These are phyloP conservation scores for Nemania abortiva DNA, from an alignment of 2,329 filamentous ascomycete genomes.

Conservation along the genomic window DNA sequence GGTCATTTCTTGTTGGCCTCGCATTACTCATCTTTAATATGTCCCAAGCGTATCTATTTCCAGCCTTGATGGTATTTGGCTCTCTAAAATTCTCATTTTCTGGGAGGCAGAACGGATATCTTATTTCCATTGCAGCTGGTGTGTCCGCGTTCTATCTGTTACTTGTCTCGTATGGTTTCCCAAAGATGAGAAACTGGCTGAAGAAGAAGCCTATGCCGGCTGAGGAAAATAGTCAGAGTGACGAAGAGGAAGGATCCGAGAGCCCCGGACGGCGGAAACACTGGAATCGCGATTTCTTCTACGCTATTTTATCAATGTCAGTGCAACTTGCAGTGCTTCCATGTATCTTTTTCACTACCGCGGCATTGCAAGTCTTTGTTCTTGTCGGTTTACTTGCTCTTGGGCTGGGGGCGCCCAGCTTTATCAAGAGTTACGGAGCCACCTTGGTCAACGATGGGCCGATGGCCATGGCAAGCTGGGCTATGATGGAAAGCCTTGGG, in stretches of 20 bases:
- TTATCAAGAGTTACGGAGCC: slow-evolving; percentile 1
- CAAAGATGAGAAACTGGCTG: not conserved
- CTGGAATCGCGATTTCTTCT: not conserved
- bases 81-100: slow-evolving; percentile 24
- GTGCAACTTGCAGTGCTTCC: not conserved
- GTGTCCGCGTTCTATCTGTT: not conserved
- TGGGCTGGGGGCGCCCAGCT: not conserved
- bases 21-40: slow-evolving; percentile 20
- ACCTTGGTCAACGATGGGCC: not conserved
- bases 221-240: not conserved
- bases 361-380: not conserved
- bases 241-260: not conserved
- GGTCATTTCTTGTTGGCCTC: slow-evolving; percentile 1
- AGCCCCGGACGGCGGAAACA: not conserved
- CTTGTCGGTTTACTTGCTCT: slow-evolving; percentile 1
- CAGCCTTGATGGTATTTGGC: slow-evolving; percentile 23
- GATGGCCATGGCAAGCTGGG: not conserved
- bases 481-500: slow-evolving; percentile 3
- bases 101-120: slow-evolving; percentile 21
- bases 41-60: slow-evolving; percentile 26
- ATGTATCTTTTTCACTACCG: not conserved
- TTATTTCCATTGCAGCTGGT: slow-evolving; percentile 13
- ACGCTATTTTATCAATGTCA: not conserved
- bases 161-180: not conserved
- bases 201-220: not conserved